phyloP scores from a whole-genome alignment of 345 rosid genomes.

The Populus simonii region DNA sequence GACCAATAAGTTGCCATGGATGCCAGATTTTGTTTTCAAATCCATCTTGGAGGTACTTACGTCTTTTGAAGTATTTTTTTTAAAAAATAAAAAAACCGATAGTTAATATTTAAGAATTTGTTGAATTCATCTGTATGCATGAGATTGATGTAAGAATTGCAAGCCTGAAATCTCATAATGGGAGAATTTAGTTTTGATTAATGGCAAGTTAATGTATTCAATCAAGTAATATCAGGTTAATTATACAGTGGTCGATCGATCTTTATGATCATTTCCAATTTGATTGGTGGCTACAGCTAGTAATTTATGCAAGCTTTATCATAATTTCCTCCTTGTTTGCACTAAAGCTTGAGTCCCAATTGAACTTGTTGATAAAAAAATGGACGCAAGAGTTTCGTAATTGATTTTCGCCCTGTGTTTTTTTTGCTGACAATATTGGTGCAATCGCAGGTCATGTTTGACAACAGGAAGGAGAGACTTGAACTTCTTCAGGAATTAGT shows the following conservation, averaged over 20 bases:
- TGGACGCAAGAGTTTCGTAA: neutral
- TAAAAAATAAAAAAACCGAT: neutral
- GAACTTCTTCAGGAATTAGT: conserved; percentile 14
- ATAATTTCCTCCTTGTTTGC: no score
- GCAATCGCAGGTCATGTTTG: conserved; percentile 3
- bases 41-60: neutral
- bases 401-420: neutral
- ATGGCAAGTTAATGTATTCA: neutral
- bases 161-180: no score
- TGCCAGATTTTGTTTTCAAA: neutral
- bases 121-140: no score
- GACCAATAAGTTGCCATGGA: neutral
- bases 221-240: neutral
- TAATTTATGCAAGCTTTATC: no score
- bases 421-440: neutral
- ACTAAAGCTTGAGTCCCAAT: no score
- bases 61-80: no score
- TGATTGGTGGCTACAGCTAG: no score
- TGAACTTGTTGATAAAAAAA: neutral
- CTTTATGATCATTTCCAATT: no score
- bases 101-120: neutral
- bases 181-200: no score
- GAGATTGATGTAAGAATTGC: no score
- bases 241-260: no score
- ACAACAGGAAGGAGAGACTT: conserved; percentile 14